Percentiles rank a stretch among this genome's conserved stretches.
Conservation (phyloP, 1,284 basidiomycete species). For the Heliocybe sulcata region DNA sequence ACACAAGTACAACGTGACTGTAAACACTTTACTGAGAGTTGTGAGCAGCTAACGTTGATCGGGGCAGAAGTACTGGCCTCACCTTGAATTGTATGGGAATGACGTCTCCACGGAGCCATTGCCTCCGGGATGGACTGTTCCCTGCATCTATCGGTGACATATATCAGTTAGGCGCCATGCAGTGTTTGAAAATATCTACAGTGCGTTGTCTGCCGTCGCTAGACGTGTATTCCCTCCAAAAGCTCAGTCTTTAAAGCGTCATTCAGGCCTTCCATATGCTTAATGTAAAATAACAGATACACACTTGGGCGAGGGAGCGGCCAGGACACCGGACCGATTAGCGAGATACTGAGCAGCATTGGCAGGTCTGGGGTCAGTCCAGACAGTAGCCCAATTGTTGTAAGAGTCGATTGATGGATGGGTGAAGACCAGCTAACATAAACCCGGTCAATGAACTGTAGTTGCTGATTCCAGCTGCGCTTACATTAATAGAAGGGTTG, state of each 20-base stretch:
- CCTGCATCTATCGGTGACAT: conserved; percentile 42
- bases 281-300: conserved; percentile 5
- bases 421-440: conserved; percentile 56
- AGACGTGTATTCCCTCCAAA: conserved; percentile 48
- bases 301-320: conserved; percentile 48
- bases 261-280: background rate
- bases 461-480: conserved; percentile 10
- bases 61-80: background rate
- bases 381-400: conserved; percentile 58
- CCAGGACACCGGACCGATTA: conserved; percentile 46
- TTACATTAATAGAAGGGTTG: conserved; percentile 58
- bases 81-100: conserved; percentile 39
- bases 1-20: conserved; percentile 50
- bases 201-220: conserved; percentile 28
- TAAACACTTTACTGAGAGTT: conserved; percentile 44
- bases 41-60: too few species aligned
- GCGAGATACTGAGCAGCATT: conserved; percentile 48
- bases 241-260: conserved; percentile 37
- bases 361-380: conserved; percentile 41
- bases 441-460: too few species aligned
- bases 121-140: conserved; percentile 58
- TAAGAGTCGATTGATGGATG: conserved; percentile 56
- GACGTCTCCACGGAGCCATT: conserved; percentile 38
- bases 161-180: background rate
- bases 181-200: background rate